Evolutionary conservation across 345 rosid genomes (phyloP).

Genomic region (Hibiscus mutabilis): DNA sequence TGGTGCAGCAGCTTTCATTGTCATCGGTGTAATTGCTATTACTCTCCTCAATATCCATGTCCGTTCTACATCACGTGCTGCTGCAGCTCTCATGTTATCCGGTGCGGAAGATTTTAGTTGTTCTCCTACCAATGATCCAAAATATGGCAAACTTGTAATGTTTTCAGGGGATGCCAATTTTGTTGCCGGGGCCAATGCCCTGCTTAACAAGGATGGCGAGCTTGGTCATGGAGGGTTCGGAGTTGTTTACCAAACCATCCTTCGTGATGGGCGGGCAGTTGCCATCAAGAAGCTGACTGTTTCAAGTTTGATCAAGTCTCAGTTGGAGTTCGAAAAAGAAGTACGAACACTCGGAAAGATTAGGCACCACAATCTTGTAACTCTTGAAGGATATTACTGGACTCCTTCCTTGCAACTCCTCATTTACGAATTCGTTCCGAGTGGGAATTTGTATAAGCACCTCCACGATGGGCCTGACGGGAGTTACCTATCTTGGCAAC

Average conservation of each 20-base stretch:
- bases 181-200: slow-evolving; percentile 61
- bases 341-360: slow-evolving; percentile 67
- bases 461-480: slow-evolving; percentile 39
- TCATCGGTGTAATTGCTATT: slow-evolving; percentile 70
- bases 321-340: slow-evolving; percentile 82
- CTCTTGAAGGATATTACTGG: slow-evolving; percentile 95
- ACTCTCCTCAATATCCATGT: slow-evolving; percentile 77
- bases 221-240: slow-evolving; percentile 96
- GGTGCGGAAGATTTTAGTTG: slow-evolving; percentile 74
- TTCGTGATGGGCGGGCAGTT: slow-evolving; percentile 72
- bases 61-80: slow-evolving; percentile 46
- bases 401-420: slow-evolving; percentile 80
- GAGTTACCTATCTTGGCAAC: slow-evolving; percentile 67
- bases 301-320: slow-evolving; percentile 76
- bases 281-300: slow-evolving; percentile 93
- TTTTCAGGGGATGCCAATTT: slow-evolving; percentile 81
- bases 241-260: slow-evolving; percentile 74
- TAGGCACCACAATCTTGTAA: slow-evolving; percentile 67
- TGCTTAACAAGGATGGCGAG: slow-evolving; percentile 93
- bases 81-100: slow-evolving; percentile 44
- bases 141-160: slow-evolving; percentile 92
- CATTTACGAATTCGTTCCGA: slow-evolving; percentile 64
- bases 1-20: slow-evolving; percentile 83
- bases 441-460: slow-evolving; percentile 69
- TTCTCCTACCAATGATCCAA: slow-evolving; percentile 70